A percentile compares a stretch with the other conserved stretches of the same genome.
Evolutionary conservation across 306 rosid species (phyloP).

Genomic region (Cucurbita moschata): DNA sequence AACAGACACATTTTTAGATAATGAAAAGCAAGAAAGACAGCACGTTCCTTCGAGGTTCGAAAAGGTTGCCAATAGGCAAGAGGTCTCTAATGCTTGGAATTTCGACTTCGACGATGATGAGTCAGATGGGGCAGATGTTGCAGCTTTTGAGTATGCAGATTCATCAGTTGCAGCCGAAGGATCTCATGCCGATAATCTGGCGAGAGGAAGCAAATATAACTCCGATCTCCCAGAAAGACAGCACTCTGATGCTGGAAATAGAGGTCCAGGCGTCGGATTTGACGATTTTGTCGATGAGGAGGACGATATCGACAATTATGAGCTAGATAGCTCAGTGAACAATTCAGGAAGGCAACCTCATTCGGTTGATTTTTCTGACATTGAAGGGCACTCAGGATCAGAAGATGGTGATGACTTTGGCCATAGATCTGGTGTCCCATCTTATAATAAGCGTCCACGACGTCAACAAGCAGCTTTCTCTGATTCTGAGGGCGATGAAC

Average conservation of each 20-base stretch:
- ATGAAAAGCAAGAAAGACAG: constrained; percentile 41
- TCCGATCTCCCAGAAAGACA: constrained; percentile 35
- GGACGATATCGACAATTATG: constrained; percentile 82
- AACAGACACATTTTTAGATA: constrained; percentile 58
- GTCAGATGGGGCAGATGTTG: constrained; percentile 97
- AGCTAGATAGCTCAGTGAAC: constrained; percentile 35
- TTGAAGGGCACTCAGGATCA: constrained; percentile 31
- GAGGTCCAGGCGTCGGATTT: constrained; percentile 57
- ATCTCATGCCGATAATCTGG: constrained; percentile 27
- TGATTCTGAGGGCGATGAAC: constrained; percentile 42
- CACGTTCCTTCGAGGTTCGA: constrained; percentile 31
- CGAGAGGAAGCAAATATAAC: constrained; percentile 29
- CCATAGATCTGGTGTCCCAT: constrained; percentile 12
- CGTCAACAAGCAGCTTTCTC: constrained; percentile 31
- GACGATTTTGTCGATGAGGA: constrained; percentile 86
- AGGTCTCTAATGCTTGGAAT: constrained; percentile 89
- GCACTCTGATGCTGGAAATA: constrained; percentile 25
- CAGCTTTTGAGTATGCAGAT: constrained; percentile 93
- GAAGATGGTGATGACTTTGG: constrained; percentile 30
- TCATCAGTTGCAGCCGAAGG: constrained; percentile 33
- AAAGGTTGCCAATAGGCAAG: constrained; percentile 32
- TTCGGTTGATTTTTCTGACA: constrained; percentile 36
- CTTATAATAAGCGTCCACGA: constrained; percentile 22
- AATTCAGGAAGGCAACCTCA: constrained; percentile 30
- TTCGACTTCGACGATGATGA: constrained; percentile 92